Conservation (phyloP, 2,329 filamentous ascomycete species). For the Dothideomycetidae sp. region DNA sequence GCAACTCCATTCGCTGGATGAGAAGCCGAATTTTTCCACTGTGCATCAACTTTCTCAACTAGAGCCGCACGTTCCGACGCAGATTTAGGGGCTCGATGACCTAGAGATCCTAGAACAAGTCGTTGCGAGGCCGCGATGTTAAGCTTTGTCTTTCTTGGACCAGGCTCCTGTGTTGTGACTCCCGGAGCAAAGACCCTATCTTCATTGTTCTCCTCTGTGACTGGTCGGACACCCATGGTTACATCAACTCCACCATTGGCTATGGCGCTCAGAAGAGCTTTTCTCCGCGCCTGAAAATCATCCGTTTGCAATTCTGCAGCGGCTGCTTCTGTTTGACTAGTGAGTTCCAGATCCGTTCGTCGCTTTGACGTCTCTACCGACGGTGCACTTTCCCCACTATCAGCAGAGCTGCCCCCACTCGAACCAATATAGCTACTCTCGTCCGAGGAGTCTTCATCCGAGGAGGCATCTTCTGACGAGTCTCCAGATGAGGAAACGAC, state of each 20-base stretch:
- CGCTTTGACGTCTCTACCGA: too few species aligned
- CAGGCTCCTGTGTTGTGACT: conserved; percentile 3
- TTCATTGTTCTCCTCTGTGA: background rate
- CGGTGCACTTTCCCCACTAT: too few species aligned
- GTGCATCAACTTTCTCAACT: conserved; percentile 36
- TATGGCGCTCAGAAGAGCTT: conserved; percentile 38
- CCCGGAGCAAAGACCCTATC: background rate
- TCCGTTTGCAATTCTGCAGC: conserved; percentile 36
- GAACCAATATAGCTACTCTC: too few species aligned
- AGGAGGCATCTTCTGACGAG: too few species aligned
- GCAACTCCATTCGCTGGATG: background rate
- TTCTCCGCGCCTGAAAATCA: conserved; percentile 23
- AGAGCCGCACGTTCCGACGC: conserved; percentile 53
- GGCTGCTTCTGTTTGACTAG: too few species aligned
- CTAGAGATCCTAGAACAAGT: conserved; percentile 58
- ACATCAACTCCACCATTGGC: conserved; percentile 40
- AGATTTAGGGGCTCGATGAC: conserved; percentile 52
- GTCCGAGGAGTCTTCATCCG: too few species aligned
- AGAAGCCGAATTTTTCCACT: conserved; percentile 6
- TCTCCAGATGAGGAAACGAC: too few species aligned
- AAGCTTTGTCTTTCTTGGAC: conserved; percentile 28
- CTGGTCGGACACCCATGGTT: background rate
- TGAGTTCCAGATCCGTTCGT: too few species aligned
- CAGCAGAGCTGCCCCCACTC: too few species aligned
- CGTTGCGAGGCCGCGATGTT: conserved; percentile 51